These are phyloP conservation scores for Aspergillus unguis DNA, from an alignment of 2,329 filamentous ascomycete species.

Conservation along the genomic window DNA sequence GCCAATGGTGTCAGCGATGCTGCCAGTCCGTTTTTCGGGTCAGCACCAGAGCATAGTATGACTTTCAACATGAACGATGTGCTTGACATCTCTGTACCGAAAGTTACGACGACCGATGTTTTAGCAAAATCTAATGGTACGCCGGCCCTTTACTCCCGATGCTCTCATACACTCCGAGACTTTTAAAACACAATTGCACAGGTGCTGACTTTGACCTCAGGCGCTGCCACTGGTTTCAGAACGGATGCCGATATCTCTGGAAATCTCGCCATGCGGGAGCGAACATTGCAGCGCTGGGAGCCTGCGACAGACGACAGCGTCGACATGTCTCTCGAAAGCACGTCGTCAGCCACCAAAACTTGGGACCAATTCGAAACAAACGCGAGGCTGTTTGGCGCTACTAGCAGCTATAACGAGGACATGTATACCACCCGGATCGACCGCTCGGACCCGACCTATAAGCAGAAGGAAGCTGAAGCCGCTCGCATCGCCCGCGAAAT, in stretches of 20 bases:
- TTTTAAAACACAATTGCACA: not conserved
- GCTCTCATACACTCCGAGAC: not conserved
- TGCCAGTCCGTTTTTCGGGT: conserved; percentile 41
- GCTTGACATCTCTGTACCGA: conserved; percentile 53
- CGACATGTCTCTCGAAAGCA: conserved; percentile 69
- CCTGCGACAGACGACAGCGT: conserved; percentile 60
- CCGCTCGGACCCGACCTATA: conserved; percentile 76
- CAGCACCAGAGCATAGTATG: conserved; percentile 51
- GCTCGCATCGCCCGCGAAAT: conserved; percentile 87
- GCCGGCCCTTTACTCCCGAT: not conserved
- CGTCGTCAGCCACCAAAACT: conserved; percentile 40
- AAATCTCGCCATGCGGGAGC: conserved; percentile 64
- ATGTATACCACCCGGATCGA: conserved; percentile 92
- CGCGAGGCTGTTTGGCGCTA: conserved; percentile 79
- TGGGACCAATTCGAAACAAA: conserved; percentile 98
- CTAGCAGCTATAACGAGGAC: conserved; percentile 88
- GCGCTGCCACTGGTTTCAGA: conserved; percentile 66
- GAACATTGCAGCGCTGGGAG: conserved; percentile 78
- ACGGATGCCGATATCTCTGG: conserved; percentile 89
- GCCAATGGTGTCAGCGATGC: conserved; percentile 43
- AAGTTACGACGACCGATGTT: conserved; percentile 53
- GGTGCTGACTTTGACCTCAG: conserved; percentile 43
- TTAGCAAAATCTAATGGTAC: conserved; percentile 57
- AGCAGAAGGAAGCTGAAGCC: conserved; percentile 71
- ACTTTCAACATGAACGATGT: conserved; percentile 61